Conservation (phyloP, 495 filamentous ascomycete species). For the Neurospora terricola region DNA sequence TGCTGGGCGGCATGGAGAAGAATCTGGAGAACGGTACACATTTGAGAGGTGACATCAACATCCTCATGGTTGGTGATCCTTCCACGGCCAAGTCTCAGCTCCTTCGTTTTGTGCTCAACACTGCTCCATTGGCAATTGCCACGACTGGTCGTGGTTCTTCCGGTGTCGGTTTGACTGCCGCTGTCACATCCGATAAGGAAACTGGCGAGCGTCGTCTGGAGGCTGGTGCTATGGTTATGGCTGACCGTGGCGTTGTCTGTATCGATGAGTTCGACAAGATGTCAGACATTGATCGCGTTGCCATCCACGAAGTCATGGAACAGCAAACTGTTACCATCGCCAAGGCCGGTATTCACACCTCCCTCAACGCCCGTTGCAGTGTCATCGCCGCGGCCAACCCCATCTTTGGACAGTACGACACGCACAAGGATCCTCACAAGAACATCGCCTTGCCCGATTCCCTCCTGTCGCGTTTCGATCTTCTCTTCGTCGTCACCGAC, state of each 20-base stretch:
- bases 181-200: constrained; percentile 94
- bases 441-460: constrained; percentile 98
- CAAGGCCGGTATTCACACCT: constrained; percentile 97
- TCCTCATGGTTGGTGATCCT: constrained; percentile 98
- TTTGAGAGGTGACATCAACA: constrained; percentile 97
- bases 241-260: constrained; percentile 92
- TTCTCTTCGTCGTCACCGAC: constrained; percentile 95
- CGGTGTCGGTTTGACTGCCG: constrained; percentile 94
- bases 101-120: constrained; percentile 94
- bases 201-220: constrained; percentile 92
- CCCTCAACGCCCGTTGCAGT: constrained; percentile 91
- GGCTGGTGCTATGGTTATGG: constrained; percentile 98
- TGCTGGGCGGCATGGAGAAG: constrained; percentile 97
- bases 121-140: constrained; percentile 90
- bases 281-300: constrained; percentile 95
- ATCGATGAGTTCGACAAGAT: constrained; percentile 99
- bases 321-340: constrained; percentile 99
- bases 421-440: constrained; percentile 95
- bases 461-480: constrained; percentile 95
- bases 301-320: constrained; percentile 99
- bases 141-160: constrained; percentile 97
- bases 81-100: constrained; percentile 98
- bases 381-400: constrained; percentile 96
- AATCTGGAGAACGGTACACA: constrained; percentile 98
- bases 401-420: constrained; percentile 96